Percentiles rank a stretch among this genome's conserved stretches.
Evolutionary conservation across 169 alveolate genomes (phyloP).

Genomic region (Perkinsus chesapeaki): DNA sequence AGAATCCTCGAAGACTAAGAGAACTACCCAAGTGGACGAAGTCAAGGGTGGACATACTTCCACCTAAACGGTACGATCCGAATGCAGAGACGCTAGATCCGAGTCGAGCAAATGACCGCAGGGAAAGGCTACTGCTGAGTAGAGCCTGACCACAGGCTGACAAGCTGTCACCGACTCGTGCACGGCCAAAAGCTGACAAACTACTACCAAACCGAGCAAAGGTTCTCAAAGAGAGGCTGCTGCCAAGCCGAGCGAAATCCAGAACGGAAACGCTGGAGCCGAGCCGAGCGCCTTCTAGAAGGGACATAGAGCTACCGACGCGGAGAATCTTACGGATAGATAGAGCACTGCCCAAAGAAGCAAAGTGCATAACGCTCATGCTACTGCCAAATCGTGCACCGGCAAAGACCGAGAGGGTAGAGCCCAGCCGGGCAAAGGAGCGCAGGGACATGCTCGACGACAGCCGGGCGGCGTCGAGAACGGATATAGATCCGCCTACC

Average conservation of each 20-base stretch:
- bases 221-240: neutral
- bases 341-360: neutral
- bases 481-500: neutral
- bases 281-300: neutral
- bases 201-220: neutral
- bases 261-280: neutral
- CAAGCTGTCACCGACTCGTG: neutral
- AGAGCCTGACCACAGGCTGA: neutral
- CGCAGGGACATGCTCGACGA: neutral
- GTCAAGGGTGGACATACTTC: neutral
- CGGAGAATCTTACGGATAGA: neutral
- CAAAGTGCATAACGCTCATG: neutral
- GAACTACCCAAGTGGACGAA: neutral
- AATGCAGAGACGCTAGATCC: neutral
- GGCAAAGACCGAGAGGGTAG: neutral
- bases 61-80: neutral
- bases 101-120: neutral
- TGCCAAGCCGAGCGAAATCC: neutral
- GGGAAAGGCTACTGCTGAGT: neutral
- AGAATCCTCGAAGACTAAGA: neutral
- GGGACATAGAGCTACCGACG: neutral
- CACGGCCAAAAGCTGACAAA: neutral
- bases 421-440: neutral
- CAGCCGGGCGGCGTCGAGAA: neutral
- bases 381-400: neutral